Conservation (phyloP, 2,329 filamentous ascomycete species). For the Fusarium napiforme region DNA sequence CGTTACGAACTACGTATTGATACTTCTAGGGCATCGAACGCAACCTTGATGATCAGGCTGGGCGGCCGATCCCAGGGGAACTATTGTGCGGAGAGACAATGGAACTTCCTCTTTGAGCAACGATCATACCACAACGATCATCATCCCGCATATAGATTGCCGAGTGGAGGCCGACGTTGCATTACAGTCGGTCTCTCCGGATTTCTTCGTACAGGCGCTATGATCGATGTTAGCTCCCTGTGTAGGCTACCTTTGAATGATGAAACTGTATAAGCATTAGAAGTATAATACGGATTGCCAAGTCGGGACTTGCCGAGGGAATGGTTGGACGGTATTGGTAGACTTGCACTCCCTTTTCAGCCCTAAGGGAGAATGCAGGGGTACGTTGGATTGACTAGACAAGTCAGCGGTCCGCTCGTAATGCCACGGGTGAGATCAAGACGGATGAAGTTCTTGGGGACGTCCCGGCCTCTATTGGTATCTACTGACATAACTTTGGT, state of each 20-base stretch:
- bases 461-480: too few relatives aligned
- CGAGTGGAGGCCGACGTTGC: neutral
- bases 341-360: neutral
- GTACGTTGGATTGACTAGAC: neutral
- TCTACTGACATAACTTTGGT: neutral
- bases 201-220: too few relatives aligned
- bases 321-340: rapidly evolving
- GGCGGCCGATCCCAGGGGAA: neutral
- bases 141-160: neutral
- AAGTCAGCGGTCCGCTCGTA: neutral
- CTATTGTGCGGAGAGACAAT: neutral
- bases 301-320: neutral
- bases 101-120: neutral
- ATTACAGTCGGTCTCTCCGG: neutral
- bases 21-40: too few relatives aligned
- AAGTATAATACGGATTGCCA: neutral
- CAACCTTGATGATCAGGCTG: neutral
- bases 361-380: neutral
- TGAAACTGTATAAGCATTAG: neutral
- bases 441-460: neutral
- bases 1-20: neutral
- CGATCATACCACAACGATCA: neutral
- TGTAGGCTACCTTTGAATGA: neutral
- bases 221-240: too few relatives aligned
- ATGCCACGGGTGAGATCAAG: neutral